These are phyloP conservation scores for Alternaria gansuensis DNA, from an alignment of 2,329 filamentous ascomycete species.

Conservation along the genomic window DNA sequence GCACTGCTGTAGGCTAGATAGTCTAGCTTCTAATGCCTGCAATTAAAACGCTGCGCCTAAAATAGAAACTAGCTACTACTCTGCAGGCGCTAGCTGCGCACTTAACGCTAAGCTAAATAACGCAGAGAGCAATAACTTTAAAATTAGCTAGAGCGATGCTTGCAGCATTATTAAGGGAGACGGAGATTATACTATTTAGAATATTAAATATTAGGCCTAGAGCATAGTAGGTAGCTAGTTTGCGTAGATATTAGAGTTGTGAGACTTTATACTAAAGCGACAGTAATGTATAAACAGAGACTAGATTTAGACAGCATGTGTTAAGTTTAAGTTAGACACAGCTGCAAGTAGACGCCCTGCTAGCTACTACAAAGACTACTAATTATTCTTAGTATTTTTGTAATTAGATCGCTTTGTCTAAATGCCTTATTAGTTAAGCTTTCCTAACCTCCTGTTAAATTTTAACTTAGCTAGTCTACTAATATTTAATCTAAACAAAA, in stretches of 20 bases:
- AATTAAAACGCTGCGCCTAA: constrained; percentile 51
- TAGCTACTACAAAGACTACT: no score
- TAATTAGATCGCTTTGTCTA: no score
- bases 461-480: no score
- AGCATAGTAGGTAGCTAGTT: background rate
- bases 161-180: constrained; percentile 50
- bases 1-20: background rate
- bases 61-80: constrained; percentile 56
- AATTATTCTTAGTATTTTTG: no score
- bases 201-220: constrained; percentile 9
- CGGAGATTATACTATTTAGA: constrained; percentile 14
- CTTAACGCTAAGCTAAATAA: constrained; percentile 40
- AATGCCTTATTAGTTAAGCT: no score
- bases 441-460: no score
- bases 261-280: background rate
- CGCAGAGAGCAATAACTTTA: constrained; percentile 36
- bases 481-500: no score
- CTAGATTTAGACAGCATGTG: no score
- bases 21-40: constrained; percentile 30
- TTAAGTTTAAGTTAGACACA: no score
- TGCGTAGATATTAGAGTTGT: no score
- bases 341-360: no score
- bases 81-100: constrained; percentile 50
- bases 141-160: constrained; percentile 54
- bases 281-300: no score